Percentiles rank a stretch among this genome's conserved stretches.
These are phyloP conservation scores for Gigaspora rosea DNA, from an alignment of 192 early-diverging fungal species.

Conservation along the genomic window DNA sequence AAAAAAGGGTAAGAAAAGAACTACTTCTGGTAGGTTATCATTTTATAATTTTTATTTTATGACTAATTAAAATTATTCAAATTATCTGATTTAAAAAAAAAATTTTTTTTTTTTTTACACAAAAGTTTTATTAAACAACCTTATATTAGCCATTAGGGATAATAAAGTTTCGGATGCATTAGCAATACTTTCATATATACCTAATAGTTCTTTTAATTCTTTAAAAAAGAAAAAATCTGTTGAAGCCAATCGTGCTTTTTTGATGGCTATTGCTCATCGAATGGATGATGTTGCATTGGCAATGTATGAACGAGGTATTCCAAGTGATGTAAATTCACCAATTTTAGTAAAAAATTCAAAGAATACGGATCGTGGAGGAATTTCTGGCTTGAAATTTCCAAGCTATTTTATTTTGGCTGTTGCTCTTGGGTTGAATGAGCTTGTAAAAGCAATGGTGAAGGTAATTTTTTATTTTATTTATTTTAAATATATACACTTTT, in stretches of 20 bases:
- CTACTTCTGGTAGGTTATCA: conserved; percentile 7
- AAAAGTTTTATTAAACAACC: conserved; percentile 45
- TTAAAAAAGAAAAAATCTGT: conserved; percentile 44
- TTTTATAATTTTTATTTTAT: background rate
- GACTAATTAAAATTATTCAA: background rate
- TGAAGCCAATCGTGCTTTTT: conserved; percentile 43
- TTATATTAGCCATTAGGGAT: conserved; percentile 45
- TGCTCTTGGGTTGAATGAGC: conserved; percentile 40
- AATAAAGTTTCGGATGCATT: conserved; percentile 43
- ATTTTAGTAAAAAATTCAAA: conserved; percentile 39
- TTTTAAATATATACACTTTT: background rate
- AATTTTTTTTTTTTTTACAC: background rate
- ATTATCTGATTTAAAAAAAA: background rate
- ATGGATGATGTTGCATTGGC: conserved; percentile 46
- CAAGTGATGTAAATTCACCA: conserved; percentile 44
- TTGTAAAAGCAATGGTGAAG: conserved; percentile 46
- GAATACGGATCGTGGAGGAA: conserved; percentile 25
- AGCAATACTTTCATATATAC: conserved; percentile 39
- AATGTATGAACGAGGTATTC: conserved; percentile 45
- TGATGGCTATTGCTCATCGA: conserved; percentile 47
- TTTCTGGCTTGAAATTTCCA: conserved; percentile 41
- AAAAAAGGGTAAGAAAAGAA: conserved; percentile 21
- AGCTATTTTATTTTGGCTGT: conserved; percentile 49
- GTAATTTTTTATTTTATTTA: conserved; percentile 25
- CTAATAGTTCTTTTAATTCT: conserved; percentile 36